Percentiles rank a stretch among this genome's conserved stretches.
Evolutionary conservation across 169 alveolate species (phyloP).

Genomic region (Plasmodium berghei): DNA sequence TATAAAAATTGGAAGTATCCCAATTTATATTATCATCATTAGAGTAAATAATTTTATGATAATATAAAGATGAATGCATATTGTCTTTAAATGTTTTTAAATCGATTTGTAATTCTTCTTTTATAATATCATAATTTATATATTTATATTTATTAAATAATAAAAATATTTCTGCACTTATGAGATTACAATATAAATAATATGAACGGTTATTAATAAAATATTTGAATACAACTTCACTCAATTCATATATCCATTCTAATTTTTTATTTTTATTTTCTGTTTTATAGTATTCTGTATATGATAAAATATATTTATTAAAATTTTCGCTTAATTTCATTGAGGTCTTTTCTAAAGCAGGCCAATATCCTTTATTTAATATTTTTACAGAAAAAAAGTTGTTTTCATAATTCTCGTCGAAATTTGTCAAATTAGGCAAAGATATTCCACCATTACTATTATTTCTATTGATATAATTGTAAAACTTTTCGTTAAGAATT

Average conservation of each 20-base stretch:
- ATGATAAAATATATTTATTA: constrained; percentile 73
- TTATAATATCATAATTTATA: constrained; percentile 63
- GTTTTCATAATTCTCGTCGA: constrained; percentile 4
- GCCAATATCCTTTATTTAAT: constrained; percentile 87
- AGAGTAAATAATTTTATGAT: constrained; percentile 32
- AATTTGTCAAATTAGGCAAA: too few species aligned
- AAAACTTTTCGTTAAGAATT: constrained; percentile 77
- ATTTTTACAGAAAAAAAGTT: constrained; percentile 82
- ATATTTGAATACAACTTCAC: constrained; percentile 77
- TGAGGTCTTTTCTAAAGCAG: constrained; percentile 76
- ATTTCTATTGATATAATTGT: constrained; percentile 18
- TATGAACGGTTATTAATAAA: constrained; percentile 10
- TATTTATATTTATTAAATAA: constrained; percentile 77
- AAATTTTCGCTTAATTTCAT: constrained; percentile 77
- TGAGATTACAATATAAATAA: constrained; percentile 79
- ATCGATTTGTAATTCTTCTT: constrained; percentile 43
- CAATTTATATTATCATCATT: constrained; percentile 39
- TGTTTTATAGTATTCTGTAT: constrained; percentile 79
- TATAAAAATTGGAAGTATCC: constrained; percentile 55
- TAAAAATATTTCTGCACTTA: constrained; percentile 82
- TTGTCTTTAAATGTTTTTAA: constrained; percentile 57
- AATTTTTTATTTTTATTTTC: constrained; percentile 82
- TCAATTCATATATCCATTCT: constrained; percentile 85
- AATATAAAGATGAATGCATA: constrained; percentile 50
- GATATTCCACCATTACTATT: neutral